Percentiles rank a stretch among this genome's conserved stretches.
Conservation (phyloP, 108 stramenopile genomes). For the Cyclotella sp. region DNA sequence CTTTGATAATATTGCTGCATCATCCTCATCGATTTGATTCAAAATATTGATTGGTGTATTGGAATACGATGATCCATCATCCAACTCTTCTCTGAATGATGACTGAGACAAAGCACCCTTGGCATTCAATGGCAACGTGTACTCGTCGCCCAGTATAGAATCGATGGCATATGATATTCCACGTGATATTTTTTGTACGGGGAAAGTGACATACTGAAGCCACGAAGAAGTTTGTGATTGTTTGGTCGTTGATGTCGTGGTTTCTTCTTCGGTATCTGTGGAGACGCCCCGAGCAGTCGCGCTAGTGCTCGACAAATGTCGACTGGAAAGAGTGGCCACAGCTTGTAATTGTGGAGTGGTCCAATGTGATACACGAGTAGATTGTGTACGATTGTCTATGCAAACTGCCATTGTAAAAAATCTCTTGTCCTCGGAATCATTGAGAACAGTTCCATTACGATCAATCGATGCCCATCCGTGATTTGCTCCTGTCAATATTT, state of each 20-base stretch:
- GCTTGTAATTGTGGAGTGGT: conserved; percentile 1
- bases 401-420: background rate
- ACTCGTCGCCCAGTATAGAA: background rate
- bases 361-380: background rate
- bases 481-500: background rate
- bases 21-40: conserved; percentile 13
- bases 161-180: conserved; percentile 1
- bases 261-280: background rate
- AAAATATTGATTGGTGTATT: background rate
- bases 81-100: background rate
- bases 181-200: background rate
- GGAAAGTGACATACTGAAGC: conserved; percentile 5
- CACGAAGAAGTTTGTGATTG: background rate
- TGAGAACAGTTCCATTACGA: conserved; percentile 20
- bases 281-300: background rate
- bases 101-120: background rate
- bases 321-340: background rate
- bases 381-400: background rate
- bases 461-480: conserved; percentile 20
- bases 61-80: conserved; percentile 4
- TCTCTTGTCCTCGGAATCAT: background rate
- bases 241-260: background rate
- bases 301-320: background rate
- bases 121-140: background rate
- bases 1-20: conserved; percentile 1